Evolutionary conservation across 2,329 filamentous ascomycete species (phyloP).

Genomic region (Xylariaceae sp.): DNA sequence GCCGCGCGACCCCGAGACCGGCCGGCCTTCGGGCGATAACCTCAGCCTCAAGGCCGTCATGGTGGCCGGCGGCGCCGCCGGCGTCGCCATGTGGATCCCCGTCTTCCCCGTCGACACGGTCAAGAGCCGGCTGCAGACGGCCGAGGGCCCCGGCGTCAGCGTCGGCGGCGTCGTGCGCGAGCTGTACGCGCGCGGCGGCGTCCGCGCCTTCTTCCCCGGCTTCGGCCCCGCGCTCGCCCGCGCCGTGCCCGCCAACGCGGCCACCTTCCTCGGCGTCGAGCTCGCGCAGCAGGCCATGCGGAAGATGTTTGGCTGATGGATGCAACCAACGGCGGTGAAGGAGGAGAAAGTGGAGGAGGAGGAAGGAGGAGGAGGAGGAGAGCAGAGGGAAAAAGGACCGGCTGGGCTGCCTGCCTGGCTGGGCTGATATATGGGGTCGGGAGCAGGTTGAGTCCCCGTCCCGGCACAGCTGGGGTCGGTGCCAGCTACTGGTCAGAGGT

Average conservation of each 20-base stretch:
- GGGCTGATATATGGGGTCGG: no score
- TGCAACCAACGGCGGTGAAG: no score
- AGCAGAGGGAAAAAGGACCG: no score
- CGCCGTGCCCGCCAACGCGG: constrained; percentile 92
- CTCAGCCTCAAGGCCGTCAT: constrained; percentile 78
- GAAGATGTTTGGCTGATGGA: constrained; percentile 62
- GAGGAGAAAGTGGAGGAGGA: no score
- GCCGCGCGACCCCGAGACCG: constrained; percentile 67
- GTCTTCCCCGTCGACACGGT: constrained; percentile 97
- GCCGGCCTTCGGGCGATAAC: constrained; percentile 61
- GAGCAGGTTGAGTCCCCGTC: no score
- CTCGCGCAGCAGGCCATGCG: constrained; percentile 77
- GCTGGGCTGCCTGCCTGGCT: no score
- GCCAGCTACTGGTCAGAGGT: no score
- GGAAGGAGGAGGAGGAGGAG: no score
- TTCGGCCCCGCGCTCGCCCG: constrained; percentile 87
- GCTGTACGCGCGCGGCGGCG: constrained; percentile 74
- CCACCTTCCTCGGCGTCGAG: constrained; percentile 85
- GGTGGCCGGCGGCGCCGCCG: constrained; percentile 79
- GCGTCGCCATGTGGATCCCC: constrained; percentile 98
- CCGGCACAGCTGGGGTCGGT: no score
- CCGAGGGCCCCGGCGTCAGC: constrained; percentile 67
- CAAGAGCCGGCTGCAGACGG: constrained; percentile 89
- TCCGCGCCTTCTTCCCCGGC: constrained; percentile 94
- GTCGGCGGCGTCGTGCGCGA: constrained; percentile 72